These are phyloP conservation scores for Fusarium kyushuense DNA, from an alignment of 2,329 filamentous ascomycete genomes.

Conservation along the genomic window DNA sequence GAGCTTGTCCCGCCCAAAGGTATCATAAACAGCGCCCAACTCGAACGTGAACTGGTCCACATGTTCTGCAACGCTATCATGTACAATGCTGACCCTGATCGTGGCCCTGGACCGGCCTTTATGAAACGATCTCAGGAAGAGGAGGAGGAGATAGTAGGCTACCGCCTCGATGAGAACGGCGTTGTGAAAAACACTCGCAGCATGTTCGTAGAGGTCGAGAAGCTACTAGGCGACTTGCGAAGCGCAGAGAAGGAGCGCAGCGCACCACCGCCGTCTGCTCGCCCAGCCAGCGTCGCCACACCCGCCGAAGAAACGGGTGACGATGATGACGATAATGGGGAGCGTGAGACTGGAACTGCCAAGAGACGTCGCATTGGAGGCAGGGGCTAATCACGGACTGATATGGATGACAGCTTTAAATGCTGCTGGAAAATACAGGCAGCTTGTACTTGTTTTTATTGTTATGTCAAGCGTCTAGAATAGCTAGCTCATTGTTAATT, in stretches of 20 bases:
- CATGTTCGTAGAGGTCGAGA: slow-evolving; percentile 91
- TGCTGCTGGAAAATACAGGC: slow-evolving; percentile 25
- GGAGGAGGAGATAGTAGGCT: slow-evolving; percentile 64
- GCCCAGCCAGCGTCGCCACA: slow-evolving; percentile 55
- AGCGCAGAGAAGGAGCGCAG: slow-evolving; percentile 73
- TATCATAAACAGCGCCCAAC: slow-evolving; percentile 92
- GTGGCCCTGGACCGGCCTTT: slow-evolving; percentile 75
- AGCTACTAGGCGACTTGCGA: slow-evolving; percentile 79
- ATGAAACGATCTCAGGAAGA: slow-evolving; percentile 59
- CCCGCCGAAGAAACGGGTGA: slow-evolving; percentile 62
- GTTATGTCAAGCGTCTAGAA: slow-evolving; percentile 46
- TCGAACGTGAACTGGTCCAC: slow-evolving; percentile 92
- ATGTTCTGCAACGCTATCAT: slow-evolving; percentile 99
- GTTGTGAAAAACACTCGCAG: slow-evolving; percentile 88
- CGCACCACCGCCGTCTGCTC: slow-evolving; percentile 52
- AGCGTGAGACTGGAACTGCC: slow-evolving; percentile 54
- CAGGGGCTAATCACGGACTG: slow-evolving; percentile 47
- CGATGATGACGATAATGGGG: slow-evolving; percentile 63
- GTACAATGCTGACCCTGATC: slow-evolving; percentile 90
- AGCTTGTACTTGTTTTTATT: slow-evolving; percentile 40
- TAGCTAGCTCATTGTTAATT: slow-evolving; percentile 44
- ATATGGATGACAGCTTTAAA: slow-evolving; percentile 30
- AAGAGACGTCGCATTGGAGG: slow-evolving; percentile 55
- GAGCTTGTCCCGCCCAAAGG: slow-evolving; percentile 87
- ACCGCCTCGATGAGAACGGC: slow-evolving; percentile 82